Evolutionary conservation across 1,284 basidiomycete species (phyloP).

Genomic region (Flammula alnicola): DNA sequence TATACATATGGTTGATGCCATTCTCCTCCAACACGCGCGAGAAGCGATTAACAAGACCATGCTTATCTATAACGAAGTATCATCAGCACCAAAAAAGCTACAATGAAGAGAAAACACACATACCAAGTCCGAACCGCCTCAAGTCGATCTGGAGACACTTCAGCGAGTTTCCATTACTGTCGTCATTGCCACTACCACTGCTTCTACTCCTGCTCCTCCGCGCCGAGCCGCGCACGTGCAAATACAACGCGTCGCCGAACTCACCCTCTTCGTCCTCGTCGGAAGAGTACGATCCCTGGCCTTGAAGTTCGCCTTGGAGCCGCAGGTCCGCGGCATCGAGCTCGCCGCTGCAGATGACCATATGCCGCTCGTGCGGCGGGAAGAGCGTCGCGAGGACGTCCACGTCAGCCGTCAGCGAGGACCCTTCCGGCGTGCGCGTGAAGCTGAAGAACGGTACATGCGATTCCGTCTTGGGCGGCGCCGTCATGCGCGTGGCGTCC

Average conservation of each 20-base stretch:
- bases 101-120: conserved; percentile 25
- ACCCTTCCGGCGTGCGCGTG: conserved; percentile 76
- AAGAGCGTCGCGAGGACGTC: conserved; percentile 66
- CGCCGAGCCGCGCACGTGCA: too few relatives aligned
- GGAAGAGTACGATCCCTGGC: neutral
- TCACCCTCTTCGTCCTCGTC: conserved; percentile 38
- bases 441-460: conserved; percentile 74
- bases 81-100: neutral
- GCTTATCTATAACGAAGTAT: conserved; percentile 56
- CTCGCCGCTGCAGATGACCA: conserved; percentile 74
- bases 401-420: conserved; percentile 70
- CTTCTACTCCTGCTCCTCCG: neutral
- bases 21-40: conserved; percentile 72
- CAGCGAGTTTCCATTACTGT: conserved; percentile 38
- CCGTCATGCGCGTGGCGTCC: conserved; percentile 2
- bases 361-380: conserved; percentile 67
- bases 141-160: conserved; percentile 75
- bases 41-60: conserved; percentile 78
- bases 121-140: conserved; percentile 69
- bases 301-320: conserved; percentile 22
- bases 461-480: conserved; percentile 8
- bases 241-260: too few relatives aligned
- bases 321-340: conserved; percentile 59
- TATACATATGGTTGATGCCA: conserved; percentile 84
- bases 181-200: neutral